These are phyloP conservation scores for Zygoascus bituminiphila DNA, from an alignment of 805 yeast species.

Conservation along the genomic window DNA sequence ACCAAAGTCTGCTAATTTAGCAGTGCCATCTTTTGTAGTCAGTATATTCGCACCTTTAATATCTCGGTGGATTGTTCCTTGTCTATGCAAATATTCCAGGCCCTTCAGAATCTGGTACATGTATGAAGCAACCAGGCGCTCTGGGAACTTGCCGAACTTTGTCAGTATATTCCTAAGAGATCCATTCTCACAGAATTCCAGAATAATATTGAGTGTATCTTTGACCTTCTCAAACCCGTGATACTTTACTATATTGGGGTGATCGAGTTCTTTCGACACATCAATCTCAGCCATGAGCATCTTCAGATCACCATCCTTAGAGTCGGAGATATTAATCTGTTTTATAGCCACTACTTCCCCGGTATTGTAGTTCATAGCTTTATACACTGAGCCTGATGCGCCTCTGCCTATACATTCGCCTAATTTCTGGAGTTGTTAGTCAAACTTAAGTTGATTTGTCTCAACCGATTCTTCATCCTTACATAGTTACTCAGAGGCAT, in stretches of 20 bases:
- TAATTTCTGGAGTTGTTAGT: slow-evolving; percentile 12
- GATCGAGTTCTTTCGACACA: slow-evolving; percentile 53
- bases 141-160: slow-evolving; percentile 47
- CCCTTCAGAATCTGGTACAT: slow-evolving; percentile 52
- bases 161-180: slow-evolving; percentile 49
- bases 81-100: slow-evolving; percentile 55
- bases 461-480: background rate
- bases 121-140: slow-evolving; percentile 41
- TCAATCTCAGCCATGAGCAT: slow-evolving; percentile 59
- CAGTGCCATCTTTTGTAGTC: slow-evolving; percentile 51
- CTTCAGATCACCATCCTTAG: slow-evolving; percentile 28
- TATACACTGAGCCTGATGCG: slow-evolving; percentile 82
- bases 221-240: slow-evolving; percentile 56
- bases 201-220: slow-evolving; percentile 45
- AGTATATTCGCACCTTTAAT: slow-evolving; percentile 69
- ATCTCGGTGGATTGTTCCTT: slow-evolving; percentile 70
- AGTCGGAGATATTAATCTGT: slow-evolving; percentile 50
- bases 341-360: slow-evolving; percentile 71
- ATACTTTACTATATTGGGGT: slow-evolving; percentile 59
- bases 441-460: too few species aligned
- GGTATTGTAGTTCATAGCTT: slow-evolving; percentile 59
- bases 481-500: slow-evolving; percentile 15
- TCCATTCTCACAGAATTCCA: slow-evolving; percentile 62
- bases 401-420: slow-evolving; percentile 76
- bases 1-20: slow-evolving; percentile 71